Evolutionary conservation across 2,329 filamentous ascomycete genomes (phyloP).

Genomic region (Cercospora beticola): DNA sequence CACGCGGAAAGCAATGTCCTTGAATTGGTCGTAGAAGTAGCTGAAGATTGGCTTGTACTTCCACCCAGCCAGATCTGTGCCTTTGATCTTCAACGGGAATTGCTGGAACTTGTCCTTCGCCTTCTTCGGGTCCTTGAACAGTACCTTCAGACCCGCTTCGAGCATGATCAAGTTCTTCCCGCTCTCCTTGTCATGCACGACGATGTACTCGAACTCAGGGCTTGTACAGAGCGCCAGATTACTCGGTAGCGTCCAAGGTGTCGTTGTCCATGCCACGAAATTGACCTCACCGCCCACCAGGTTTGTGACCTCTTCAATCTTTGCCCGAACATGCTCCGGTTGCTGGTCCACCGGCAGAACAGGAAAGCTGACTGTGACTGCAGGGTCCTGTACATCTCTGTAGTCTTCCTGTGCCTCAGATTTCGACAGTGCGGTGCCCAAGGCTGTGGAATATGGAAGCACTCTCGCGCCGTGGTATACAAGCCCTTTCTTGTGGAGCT

Average conservation of each 20-base stretch:
- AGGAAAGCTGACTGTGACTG: slow-evolving; percentile 84
- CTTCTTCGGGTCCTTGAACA: slow-evolving; percentile 96
- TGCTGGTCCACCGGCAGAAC: slow-evolving; percentile 52
- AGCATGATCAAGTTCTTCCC: slow-evolving; percentile 83
- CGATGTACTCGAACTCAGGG: slow-evolving; percentile 82
- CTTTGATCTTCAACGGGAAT: slow-evolving; percentile 69
- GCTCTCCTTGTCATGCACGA: slow-evolving; percentile 78
- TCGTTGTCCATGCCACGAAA: slow-evolving; percentile 86
- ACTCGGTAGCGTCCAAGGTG: slow-evolving; percentile 81
- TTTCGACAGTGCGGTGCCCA: slow-evolving; percentile 87
- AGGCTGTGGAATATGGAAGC: slow-evolving; percentile 91
- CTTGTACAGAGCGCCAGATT: slow-evolving; percentile 76
- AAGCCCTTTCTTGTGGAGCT: slow-evolving; percentile 82
- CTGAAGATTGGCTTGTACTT: slow-evolving; percentile 85
- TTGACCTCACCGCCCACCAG: slow-evolving; percentile 58
- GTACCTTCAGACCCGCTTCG: slow-evolving; percentile 73
- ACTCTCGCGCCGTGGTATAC: slow-evolving; percentile 90
- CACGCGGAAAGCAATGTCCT: slow-evolving; percentile 78
- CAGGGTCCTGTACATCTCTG: slow-evolving; percentile 87
- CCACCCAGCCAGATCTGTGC: slow-evolving; percentile 83
- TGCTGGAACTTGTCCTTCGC: slow-evolving; percentile 90
- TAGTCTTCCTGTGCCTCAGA: slow-evolving; percentile 95
- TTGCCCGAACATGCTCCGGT: slow-evolving; percentile 31
- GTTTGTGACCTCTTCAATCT: slow-evolving; percentile 34
- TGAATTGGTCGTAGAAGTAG: slow-evolving; percentile 87